A percentile compares a stretch with the other conserved stretches of the same genome.
phyloP scores from a whole-genome alignment of 2,329 filamentous ascomycete genomes.

The Calonectria naviculata region DNA sequence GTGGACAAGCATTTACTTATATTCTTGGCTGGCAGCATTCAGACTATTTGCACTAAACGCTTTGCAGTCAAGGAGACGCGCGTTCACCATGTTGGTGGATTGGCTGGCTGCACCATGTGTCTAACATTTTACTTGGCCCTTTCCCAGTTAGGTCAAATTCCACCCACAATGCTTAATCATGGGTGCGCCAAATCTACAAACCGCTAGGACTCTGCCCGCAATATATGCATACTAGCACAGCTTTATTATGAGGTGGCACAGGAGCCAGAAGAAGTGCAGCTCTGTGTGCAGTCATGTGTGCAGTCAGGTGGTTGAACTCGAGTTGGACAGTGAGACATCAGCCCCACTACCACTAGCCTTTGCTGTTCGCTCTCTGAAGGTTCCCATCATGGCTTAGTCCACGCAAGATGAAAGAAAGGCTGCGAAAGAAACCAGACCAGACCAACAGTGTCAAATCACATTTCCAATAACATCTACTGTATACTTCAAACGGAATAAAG shows the following conservation, averaged over 20 bases:
- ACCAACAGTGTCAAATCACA: neutral
- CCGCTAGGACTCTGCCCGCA: neutral
- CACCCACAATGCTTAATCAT: neutral
- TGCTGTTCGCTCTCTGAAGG: no score
- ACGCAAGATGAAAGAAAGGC: neutral
- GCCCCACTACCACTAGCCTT: no score
- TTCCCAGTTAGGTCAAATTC: neutral
- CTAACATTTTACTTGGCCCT: neutral
- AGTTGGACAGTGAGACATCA: no score
- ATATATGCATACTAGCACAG: neutral
- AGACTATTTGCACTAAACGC: neutral
- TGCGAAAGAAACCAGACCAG: neutral
- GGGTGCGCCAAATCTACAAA: neutral
- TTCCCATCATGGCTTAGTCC: neutral
- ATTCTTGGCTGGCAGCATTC: neutral
- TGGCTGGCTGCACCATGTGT: neutral
- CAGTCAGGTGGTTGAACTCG: neutral
- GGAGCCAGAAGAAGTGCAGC: neutral
- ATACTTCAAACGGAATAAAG: neutral
- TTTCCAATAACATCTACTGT: neutral
- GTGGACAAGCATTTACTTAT: neutral
- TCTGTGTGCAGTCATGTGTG: neutral
- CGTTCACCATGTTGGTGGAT: slow-evolving; percentile 1
- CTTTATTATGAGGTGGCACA: neutral
- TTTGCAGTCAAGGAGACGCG: slow-evolving; percentile 1